Percentiles rank a stretch among this genome's conserved stretches.
These are phyloP conservation scores for Raffaelea ambrosiae DNA, from an alignment of 2,329 filamentous ascomycete species.

Conservation along the genomic window DNA sequence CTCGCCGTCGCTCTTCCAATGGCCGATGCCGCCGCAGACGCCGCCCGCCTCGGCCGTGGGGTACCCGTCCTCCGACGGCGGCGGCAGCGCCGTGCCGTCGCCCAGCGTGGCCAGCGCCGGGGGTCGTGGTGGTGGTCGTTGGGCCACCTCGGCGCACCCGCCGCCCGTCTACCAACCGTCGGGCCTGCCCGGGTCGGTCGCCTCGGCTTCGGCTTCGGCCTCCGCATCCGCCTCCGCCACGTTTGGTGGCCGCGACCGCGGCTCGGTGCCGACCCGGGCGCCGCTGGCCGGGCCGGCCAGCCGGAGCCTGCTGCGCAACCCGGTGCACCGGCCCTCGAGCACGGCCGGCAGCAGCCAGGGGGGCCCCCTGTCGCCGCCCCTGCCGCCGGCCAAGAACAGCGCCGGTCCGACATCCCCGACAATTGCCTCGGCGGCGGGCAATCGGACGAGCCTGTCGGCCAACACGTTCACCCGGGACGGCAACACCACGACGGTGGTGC, in stretches of 20 bases:
- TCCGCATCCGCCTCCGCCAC: not conserved
- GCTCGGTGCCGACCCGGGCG: constrained; percentile 7
- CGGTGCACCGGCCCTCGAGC: not conserved
- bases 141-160: no score
- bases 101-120: not conserved
- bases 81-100: not conserved
- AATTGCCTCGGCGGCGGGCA: not conserved
- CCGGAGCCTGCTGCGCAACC: constrained; percentile 8
- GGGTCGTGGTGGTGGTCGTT: not conserved
- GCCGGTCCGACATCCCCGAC: not conserved
- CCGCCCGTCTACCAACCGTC: no score
- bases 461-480: not conserved
- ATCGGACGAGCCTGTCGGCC: not conserved
- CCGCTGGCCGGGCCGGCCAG: constrained; percentile 5
- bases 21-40: constrained; percentile 13
- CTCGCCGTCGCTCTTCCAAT: constrained; percentile 9
- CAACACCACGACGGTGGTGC: not conserved
- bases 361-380: not conserved
- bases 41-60: constrained; percentile 8
- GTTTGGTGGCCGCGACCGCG: not conserved
- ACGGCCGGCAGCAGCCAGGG: not conserved
- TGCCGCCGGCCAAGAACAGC: not conserved
- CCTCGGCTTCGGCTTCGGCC: no score
- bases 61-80: not conserved
- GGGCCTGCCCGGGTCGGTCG: no score